Evolutionary conservation across 2,329 filamentous ascomycete species (phyloP).

Genomic region (Fusarium sp.): DNA sequence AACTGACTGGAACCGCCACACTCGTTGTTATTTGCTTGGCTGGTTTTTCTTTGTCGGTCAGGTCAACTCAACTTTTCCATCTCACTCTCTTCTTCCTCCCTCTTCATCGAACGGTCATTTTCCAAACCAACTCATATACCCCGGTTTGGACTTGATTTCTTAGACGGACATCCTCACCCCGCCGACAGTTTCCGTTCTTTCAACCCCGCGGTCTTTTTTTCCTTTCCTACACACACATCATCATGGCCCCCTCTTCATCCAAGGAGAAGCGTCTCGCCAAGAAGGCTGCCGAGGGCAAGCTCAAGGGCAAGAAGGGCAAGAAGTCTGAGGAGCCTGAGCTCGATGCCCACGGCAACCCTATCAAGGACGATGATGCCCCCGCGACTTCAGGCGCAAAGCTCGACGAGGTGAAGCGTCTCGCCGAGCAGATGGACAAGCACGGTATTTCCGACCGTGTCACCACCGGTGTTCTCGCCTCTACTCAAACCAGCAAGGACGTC

Average conservation of each 20-base stretch:
- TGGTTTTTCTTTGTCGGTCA: constrained; percentile 38
- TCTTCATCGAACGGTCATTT: constrained; percentile 38
- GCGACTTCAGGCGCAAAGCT: constrained; percentile 77
- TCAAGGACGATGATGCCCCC: constrained; percentile 67
- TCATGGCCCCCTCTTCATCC: constrained; percentile 71
- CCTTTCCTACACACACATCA: constrained; percentile 14
- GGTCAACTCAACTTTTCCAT: constrained; percentile 27
- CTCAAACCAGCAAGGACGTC: constrained; percentile 87
- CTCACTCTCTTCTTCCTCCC: constrained; percentile 23
- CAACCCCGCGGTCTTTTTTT: constrained; percentile 40
- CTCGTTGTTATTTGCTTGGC: constrained; percentile 37
- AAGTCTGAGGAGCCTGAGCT: constrained; percentile 77
- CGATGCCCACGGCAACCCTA: constrained; percentile 68
- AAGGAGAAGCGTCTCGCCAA: constrained; percentile 78
- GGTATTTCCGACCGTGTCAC: constrained; percentile 98
- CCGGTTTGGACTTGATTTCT: constrained; percentile 41
- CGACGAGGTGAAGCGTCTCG: constrained; percentile 85
- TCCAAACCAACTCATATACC: constrained; percentile 32
- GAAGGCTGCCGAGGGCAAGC: constrained; percentile 75
- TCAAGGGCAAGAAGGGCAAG: constrained; percentile 72
- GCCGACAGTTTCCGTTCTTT: constrained; percentile 40
- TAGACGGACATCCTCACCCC: constrained; percentile 19
- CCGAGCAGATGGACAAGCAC: constrained; percentile 93
- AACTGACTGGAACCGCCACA: constrained; percentile 44
- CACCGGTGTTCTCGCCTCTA: constrained; percentile 92